Conservation (phyloP, 2,329 filamentous ascomycete genomes). For the Coccinonectria pachysandricola region DNA sequence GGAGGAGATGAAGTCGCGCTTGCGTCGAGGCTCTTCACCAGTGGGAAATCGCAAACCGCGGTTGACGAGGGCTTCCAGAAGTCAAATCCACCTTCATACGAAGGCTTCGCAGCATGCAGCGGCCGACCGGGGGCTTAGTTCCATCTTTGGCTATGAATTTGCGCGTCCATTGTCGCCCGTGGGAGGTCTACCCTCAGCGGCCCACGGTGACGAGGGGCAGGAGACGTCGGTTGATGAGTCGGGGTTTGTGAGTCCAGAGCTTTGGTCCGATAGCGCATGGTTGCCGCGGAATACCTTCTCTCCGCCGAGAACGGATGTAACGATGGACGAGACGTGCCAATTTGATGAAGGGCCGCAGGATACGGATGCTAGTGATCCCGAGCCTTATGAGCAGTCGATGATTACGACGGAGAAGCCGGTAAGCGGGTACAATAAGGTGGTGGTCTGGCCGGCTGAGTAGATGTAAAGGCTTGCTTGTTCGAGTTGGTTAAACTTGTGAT, state of each 20-base stretch:
- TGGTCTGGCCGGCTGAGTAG: no score
- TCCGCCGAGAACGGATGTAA: no score
- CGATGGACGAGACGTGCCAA: no score
- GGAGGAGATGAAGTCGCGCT: slow-evolving; percentile 29
- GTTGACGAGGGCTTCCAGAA: slow-evolving; percentile 31
- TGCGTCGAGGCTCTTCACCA: slow-evolving; percentile 16
- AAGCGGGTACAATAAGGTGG: no score
- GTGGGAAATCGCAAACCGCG: slow-evolving; percentile 27
- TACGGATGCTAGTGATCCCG: slow-evolving; percentile 25
- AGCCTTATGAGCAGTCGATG: slow-evolving; percentile 21
- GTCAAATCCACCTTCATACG: slow-evolving; percentile 24
- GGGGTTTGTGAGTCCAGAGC: slow-evolving; percentile 6
- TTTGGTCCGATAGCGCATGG: slow-evolving; percentile 4
- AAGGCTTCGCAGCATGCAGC: slow-evolving; percentile 11
- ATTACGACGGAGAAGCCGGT: no score
- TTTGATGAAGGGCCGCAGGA: slow-evolving; percentile 22
- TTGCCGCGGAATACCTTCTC: slow-evolving; percentile 9
- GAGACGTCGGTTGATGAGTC: slow-evolving; percentile 4
- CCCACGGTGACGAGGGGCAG: background rate
- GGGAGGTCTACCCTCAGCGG: no score
- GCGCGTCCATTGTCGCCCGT: slow-evolving; percentile 22
- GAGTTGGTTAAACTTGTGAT: no score
- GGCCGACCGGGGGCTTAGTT: slow-evolving; percentile 8
- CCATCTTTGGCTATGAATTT: slow-evolving; percentile 24
- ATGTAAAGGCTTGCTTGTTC: no score